These are phyloP conservation scores for Trifolium fragiferum DNA, from an alignment of 306 rosid genomes.

Conservation along the genomic window DNA sequence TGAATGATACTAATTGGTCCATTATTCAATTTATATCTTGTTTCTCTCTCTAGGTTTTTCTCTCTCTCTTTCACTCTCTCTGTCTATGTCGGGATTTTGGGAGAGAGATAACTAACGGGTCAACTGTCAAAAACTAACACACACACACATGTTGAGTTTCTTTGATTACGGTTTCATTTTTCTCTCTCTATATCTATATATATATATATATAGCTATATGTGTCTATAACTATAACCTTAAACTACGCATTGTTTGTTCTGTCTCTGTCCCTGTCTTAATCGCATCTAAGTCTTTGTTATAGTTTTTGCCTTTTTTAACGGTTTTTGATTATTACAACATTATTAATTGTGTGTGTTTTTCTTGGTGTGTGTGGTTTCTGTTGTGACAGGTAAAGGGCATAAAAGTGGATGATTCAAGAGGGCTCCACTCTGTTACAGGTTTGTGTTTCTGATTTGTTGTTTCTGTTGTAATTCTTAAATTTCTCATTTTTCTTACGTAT, in stretches of 20 bases:
- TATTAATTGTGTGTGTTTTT: conserved; percentile 48
- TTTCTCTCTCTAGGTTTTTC: conserved; percentile 43
- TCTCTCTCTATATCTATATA: conserved; percentile 52
- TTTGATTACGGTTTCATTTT: conserved; percentile 65
- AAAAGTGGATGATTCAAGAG: conserved; percentile 82
- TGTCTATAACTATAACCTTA: conserved; percentile 9
- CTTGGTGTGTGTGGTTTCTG: conserved; percentile 43
- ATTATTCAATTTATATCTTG: conserved; percentile 46
- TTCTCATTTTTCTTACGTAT: neutral
- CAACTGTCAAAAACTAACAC: conserved; percentile 78
- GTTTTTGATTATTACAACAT: conserved; percentile 23
- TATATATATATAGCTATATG: neutral
- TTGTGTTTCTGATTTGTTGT: conserved; percentile 42
- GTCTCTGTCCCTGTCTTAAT: conserved; percentile 66
- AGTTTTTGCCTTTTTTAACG: conserved; percentile 44
- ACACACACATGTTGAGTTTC: conserved; percentile 51
- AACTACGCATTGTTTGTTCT: conserved; percentile 30
- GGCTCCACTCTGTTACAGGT: conserved; percentile 83
- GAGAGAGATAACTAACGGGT: conserved; percentile 66
- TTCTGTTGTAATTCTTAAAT: conserved; percentile 32
- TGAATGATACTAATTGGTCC: conserved; percentile 58
- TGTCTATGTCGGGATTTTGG: conserved; percentile 71
- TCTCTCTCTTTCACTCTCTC: conserved; percentile 61
- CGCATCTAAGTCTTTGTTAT: conserved; percentile 45
- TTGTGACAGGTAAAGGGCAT: conserved; percentile 77